These are phyloP conservation scores for Solanum ossicruentum DNA, from an alignment of 257 asterid genomes.

Conservation along the genomic window DNA sequence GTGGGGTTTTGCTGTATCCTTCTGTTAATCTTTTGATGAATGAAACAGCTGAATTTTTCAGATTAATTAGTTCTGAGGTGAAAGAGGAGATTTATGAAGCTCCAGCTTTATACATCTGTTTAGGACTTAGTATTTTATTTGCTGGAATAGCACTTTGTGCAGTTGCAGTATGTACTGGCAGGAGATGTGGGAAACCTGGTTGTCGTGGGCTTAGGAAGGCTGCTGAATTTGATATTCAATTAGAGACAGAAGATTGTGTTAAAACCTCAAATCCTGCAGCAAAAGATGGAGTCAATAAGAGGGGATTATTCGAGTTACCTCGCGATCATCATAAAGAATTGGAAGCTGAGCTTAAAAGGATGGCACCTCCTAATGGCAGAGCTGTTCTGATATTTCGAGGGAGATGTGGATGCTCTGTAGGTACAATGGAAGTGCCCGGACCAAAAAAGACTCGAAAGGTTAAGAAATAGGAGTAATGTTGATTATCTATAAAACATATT, in stretches of 20 bases:
- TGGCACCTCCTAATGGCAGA: conserved; percentile 92
- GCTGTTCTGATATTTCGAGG: conserved; percentile 80
- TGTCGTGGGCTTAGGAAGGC: conserved; percentile 73
- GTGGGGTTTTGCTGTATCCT: conserved; percentile 61
- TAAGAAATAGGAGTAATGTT: conserved; percentile 37
- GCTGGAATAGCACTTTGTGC: conserved; percentile 51
- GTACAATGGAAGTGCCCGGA: conserved; percentile 87
- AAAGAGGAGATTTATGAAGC: conserved; percentile 54
- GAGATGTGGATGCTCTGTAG: conserved; percentile 88
- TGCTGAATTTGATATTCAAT: conserved; percentile 85
- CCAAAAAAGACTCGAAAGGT: conserved; percentile 59
- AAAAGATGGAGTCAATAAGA: conserved; percentile 24
- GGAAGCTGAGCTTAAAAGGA: conserved; percentile 91
- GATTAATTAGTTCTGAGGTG: conserved; percentile 37
- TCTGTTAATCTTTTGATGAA: conserved; percentile 24
- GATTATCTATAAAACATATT: neutral
- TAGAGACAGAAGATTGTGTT: conserved; percentile 73
- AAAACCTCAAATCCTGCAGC: conserved; percentile 22
- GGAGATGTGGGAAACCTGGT: conserved; percentile 58
- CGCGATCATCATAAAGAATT: conserved; percentile 74
- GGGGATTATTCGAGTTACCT: conserved; percentile 65
- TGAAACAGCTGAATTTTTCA: conserved; percentile 26
- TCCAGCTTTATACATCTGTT: conserved; percentile 69
- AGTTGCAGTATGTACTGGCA: conserved; percentile 32
- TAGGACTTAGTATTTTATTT: conserved; percentile 59